phyloP scores from a whole-genome alignment of 1,284 basidiomycete genomes.

The Tilletia indica region DNA sequence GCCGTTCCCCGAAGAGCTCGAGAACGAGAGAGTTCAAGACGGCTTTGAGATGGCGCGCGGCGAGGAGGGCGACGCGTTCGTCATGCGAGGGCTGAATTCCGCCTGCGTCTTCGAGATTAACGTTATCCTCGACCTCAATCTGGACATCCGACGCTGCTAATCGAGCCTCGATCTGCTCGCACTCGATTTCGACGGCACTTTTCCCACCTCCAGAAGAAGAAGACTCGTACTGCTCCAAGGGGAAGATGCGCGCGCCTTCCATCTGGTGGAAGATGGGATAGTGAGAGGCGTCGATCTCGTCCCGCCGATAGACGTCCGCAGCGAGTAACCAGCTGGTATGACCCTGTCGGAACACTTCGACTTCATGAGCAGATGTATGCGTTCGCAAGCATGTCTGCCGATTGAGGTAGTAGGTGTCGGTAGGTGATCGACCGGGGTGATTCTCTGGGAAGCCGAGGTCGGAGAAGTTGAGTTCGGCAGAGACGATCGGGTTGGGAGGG shows the following conservation, averaged over 20 bases:
- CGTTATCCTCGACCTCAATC: constrained; percentile 80
- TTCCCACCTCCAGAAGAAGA: constrained; percentile 24
- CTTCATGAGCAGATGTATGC: constrained; percentile 96
- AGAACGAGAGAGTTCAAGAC: constrained; percentile 85
- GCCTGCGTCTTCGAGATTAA: constrained; percentile 69
- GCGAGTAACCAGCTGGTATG: constrained; percentile 83
- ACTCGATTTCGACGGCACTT: constrained; percentile 59
- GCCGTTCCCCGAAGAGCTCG: constrained; percentile 67
- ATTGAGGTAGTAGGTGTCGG: constrained; percentile 97
- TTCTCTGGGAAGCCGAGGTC: constrained; percentile 88
- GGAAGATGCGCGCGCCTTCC: constrained; percentile 84
- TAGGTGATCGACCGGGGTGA: constrained; percentile 84
- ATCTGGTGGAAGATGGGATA: constrained; percentile 99
- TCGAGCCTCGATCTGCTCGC: constrained; percentile 63
- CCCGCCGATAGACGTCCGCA: constrained; percentile 96
- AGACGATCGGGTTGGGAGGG: constrained; percentile 80
- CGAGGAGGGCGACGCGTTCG: constrained; percentile 61
- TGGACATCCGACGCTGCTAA: constrained; percentile 58
- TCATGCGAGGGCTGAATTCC: constrained; percentile 78
- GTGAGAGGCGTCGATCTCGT: constrained; percentile 95
- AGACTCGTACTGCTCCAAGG: constrained; percentile 54
- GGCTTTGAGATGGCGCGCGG: constrained; percentile 82
- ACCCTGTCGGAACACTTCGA: constrained; percentile 78
- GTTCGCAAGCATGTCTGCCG: constrained; percentile 85
- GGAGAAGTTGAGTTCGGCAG: constrained; percentile 91